phyloP scores from a whole-genome alignment of 352 stramenopile species.

The Phytophthora megakarya region DNA sequence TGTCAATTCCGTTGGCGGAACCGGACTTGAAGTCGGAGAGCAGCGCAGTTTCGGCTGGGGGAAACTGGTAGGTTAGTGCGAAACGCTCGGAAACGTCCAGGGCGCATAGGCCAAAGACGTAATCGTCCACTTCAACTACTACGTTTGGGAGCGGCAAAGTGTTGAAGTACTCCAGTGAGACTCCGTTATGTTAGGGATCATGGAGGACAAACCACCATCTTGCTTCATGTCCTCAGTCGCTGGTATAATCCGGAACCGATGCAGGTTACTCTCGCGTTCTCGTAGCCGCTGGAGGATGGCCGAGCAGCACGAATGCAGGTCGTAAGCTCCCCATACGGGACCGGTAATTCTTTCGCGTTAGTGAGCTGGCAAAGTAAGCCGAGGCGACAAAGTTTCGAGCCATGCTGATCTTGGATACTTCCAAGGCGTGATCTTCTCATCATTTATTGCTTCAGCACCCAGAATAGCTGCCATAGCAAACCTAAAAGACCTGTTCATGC shows the following conservation, averaged over 20 bases:
- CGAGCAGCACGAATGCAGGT: slow-evolving; percentile 8
- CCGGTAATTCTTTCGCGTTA: slow-evolving; percentile 5
- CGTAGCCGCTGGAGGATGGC: slow-evolving; percentile 14
- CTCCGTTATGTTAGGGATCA: too few relatives aligned
- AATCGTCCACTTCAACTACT: slow-evolving; percentile 16
- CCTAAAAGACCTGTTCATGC: slow-evolving; percentile 12
- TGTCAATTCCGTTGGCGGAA: slow-evolving; percentile 22
- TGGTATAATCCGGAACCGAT: too few relatives aligned
- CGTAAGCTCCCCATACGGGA: slow-evolving; percentile 25
- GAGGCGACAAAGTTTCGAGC: neutral
- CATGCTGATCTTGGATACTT: slow-evolving; percentile 7
- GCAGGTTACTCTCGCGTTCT: neutral
- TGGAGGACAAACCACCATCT: too few relatives aligned
- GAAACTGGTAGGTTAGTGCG: too few relatives aligned
- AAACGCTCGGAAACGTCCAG: too few relatives aligned
- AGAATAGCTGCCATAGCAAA: too few relatives aligned
- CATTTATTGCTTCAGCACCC: too few relatives aligned
- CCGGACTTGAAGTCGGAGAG: slow-evolving; percentile 6
- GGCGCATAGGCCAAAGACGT: too few relatives aligned
- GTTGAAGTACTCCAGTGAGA: too few relatives aligned
- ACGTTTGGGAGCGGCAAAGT: slow-evolving; percentile 15
- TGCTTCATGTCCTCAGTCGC: too few relatives aligned
- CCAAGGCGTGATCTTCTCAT: slow-evolving; percentile 24
- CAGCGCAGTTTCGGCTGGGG: too few relatives aligned
- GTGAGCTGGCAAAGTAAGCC: too few relatives aligned